Evolutionary conservation across 805 yeast species (phyloP), one percentile per base, ranked within the genome.

Genomic region (Wickerhamiella shivajii): DNA sequence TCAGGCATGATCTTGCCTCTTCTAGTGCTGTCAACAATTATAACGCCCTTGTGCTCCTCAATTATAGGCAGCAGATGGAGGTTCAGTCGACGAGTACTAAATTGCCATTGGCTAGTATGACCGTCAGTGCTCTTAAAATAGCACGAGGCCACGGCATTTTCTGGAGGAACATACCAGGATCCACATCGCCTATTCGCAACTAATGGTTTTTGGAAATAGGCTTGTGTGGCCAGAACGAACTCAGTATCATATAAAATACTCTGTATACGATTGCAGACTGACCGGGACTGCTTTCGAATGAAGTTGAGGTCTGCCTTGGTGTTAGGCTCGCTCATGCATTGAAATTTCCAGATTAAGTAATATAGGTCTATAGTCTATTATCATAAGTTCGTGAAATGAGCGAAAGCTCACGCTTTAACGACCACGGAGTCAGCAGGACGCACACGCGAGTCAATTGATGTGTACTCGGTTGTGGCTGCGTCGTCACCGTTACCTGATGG

Each of bases 111-210:
- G 35, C 67, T 66, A 0, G 71, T 72, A 47, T 84, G 96, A 0
- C 96, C 96, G 55, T 84, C 95, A 0, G 95, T 84, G 17, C 92
- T 77, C 48, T 84, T 84, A 58, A 84, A 84, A 47, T 84, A 83
- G 12, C 74, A 68, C 0, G 75, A 61, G 3, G 66, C 70, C 0
- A 35, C 27, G 16, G 54, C 57, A 0, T 43, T 29, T 0, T 39
- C 36, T 0, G 77, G 72, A 0, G 67, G 60, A 3, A 75, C 69
- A 45, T 84, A 84, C 95, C 95, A 84, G 10, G 69, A 48, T 0
- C 95, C 95, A 53, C 94, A 83, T 33, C 95, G 56, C 50, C 78
- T 87, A 51, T 84, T 84, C 4, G 93, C 77, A 3, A 58, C 50
- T 3, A 59, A 37, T 9, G 54, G 63, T 9, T 46, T 43, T 1